Base-by-base conservation (phyloP, 2,329 filamentous ascomycete species). In the Zymoseptoria tritici region DNA sequence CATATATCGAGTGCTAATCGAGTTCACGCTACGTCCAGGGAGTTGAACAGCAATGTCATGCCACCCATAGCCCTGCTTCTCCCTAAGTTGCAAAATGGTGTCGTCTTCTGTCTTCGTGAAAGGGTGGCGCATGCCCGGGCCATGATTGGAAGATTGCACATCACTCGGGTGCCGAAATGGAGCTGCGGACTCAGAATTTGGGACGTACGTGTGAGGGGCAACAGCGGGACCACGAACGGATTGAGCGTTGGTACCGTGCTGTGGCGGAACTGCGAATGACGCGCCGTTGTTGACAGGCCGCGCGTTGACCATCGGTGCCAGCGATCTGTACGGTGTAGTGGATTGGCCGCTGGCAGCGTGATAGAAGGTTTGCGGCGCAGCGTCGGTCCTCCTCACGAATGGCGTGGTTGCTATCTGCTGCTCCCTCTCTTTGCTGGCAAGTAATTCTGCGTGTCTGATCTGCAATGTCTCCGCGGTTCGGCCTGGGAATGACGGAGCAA, bases 11-110 rank as follows among this genome's bases (percentile, higher is more conserved):
- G 36, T 46, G 36, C 24, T 19, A 19, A 57, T 54, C 22, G 55
- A 29, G 16, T 58, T 58, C 5, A 56, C 51, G 49, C 46, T 59
- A 16, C 57, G 9, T n/a, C 54, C 49, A 2, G 52, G 54, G n/a
- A 57, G 46, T 46, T 56, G 54, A 16, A 51, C 21, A 11, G 69
- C 70, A 8, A 77, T 73, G 1, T 73, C 61, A 2, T 61, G 53
- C 73, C 73, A 77, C 6, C 58, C 62, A 7, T 65, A 57, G n/a
- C 64, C 66, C 54, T 74, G 71, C 0, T 73, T 71, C 49, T 76
- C 74, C 50, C 73, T 76, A 9, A 78, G 51, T 20, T 73, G 73
- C 13, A 77, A 70, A 4, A 78, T 62, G 4, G 72, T 60, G 8
- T 62, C 53, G 22, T 71, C 64, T 56, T 71, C 68, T 26, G 64